Evolutionary conservation across 345 rosid genomes (phyloP).

Genomic region (Syzygium aromaticum): DNA sequence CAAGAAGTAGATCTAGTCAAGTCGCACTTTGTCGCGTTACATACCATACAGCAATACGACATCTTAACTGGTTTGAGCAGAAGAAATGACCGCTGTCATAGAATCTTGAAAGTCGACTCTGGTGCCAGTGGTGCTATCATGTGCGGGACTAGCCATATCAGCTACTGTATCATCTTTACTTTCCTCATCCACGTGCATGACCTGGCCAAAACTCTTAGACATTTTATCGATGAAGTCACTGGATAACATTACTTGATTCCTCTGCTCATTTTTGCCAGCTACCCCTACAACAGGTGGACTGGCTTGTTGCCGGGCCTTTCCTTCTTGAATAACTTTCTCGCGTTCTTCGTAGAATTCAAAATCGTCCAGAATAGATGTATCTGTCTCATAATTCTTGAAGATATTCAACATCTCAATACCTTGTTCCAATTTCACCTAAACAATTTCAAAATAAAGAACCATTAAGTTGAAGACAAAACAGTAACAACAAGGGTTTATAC

Average conservation of each 20-base stretch:
- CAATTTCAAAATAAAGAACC: background rate
- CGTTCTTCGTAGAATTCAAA: slow-evolving; percentile 83
- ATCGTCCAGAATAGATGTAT: slow-evolving; percentile 74
- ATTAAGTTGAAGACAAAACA: background rate
- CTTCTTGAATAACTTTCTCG: slow-evolving; percentile 71
- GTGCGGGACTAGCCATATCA: slow-evolving; percentile 18
- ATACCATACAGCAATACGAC: slow-evolving; percentile 5
- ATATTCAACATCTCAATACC: slow-evolving; percentile 74
- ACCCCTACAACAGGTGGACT: slow-evolving; percentile 35
- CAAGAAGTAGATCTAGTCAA: background rate
- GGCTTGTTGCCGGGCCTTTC: slow-evolving; percentile 35
- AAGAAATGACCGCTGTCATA: slow-evolving; percentile 20
- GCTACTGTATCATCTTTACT: slow-evolving; percentile 28
- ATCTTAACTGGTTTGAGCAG: slow-evolving; percentile 41
- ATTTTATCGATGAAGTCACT: slow-evolving; percentile 64
- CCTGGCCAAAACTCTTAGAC: slow-evolving; percentile 75
- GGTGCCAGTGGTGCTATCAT: slow-evolving; percentile 20
- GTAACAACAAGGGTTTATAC: background rate
- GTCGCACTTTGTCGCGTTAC: background rate
- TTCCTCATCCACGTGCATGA: slow-evolving; percentile 59
- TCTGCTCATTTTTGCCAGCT: slow-evolving; percentile 48
- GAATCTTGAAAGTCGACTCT: slow-evolving; percentile 37
- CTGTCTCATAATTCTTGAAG: slow-evolving; percentile 60
- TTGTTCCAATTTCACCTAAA: slow-evolving; percentile 76
- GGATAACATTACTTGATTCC: slow-evolving; percentile 24